Evolutionary conservation across 1,284 basidiomycete species (phyloP).

Genomic region (Apiotrichum domesticum): DNA sequence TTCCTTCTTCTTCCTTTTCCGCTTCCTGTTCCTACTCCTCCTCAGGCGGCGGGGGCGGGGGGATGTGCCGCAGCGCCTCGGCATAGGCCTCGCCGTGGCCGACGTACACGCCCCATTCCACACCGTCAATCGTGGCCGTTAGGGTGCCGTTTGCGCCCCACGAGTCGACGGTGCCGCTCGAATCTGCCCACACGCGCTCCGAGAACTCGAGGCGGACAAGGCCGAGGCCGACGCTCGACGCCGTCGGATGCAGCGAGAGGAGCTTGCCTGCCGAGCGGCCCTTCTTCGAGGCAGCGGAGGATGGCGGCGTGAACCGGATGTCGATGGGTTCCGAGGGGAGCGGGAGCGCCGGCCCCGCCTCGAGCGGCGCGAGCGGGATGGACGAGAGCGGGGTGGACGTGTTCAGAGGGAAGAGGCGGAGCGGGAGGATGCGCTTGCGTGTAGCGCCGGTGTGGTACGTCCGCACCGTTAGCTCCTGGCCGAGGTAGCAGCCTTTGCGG

Average conservation of each 20-base stretch:
- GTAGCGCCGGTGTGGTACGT: constrained; percentile 93
- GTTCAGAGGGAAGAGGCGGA: constrained; percentile 46
- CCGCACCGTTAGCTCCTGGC: constrained; percentile 93
- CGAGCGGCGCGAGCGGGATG: not conserved
- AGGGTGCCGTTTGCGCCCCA: constrained; percentile 23
- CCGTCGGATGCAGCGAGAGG: constrained; percentile 25
- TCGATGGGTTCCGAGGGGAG: constrained; percentile 13
- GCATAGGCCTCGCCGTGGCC: constrained; percentile 37
- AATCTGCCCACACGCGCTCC: constrained; percentile 29
- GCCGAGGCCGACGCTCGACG: constrained; percentile 33
- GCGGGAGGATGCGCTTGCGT: constrained; percentile 83
- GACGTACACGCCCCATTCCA: constrained; percentile 30
- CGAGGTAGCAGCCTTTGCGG: constrained; percentile 95
- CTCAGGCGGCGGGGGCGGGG: constrained; percentile 10
- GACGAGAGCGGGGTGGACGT: constrained; percentile 10
- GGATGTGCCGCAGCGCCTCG: constrained; percentile 14
- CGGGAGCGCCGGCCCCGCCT: not conserved
- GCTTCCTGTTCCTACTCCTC: constrained; percentile 4
- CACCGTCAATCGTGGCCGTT: constrained; percentile 24
- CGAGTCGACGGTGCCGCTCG: constrained; percentile 9
- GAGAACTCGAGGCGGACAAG: constrained; percentile 45
- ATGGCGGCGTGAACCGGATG: constrained; percentile 33
- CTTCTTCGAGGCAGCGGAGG: constrained; percentile 30
- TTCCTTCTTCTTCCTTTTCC: not conserved
- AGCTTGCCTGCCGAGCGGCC: constrained; percentile 40